Conservation (phyloP, 106 monocot species). For the Platanthera guangdongensis region DNA sequence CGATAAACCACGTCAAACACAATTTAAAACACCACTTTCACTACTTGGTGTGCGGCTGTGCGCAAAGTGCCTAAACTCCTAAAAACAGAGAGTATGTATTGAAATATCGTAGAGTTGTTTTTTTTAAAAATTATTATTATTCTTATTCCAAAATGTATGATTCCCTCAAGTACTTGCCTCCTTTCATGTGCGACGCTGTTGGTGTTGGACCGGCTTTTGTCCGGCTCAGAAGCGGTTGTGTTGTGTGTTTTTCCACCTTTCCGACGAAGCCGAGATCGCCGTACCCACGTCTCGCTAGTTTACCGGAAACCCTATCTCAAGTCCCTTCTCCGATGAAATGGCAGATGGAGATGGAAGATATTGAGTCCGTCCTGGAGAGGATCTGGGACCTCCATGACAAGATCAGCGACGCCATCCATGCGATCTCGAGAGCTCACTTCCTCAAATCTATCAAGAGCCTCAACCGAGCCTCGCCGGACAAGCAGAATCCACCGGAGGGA, state of each 20-base stretch:
- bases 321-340: conserved; percentile 30
- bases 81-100: no score
- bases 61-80: no score
- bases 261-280: neutral
- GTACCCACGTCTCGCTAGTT: neutral
- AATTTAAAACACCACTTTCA: no score
- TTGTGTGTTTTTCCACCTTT: neutral
- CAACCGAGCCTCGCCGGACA: conserved; percentile 2
- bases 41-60: no score
- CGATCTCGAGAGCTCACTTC: conserved; percentile 49
- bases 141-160: no score
- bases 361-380: conserved; percentile 52
- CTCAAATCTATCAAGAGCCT: conserved; percentile 35
- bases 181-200: no score
- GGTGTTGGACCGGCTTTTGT: neutral
- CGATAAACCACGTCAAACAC: no score
- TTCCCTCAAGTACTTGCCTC: no score
- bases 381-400: conserved; percentile 79
- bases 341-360: conserved; percentile 52
- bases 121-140: no score
- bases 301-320: conserved; percentile 10
- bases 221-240: neutral
- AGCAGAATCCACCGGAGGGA: neutral
- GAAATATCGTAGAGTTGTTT: no score
- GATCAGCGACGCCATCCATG: conserved; percentile 70